Evolutionary conservation across 2,329 filamentous ascomycete species (phyloP), one percentile per base, ranked within the genome.

Genomic region (Cladosporium cucumerinum): DNA sequence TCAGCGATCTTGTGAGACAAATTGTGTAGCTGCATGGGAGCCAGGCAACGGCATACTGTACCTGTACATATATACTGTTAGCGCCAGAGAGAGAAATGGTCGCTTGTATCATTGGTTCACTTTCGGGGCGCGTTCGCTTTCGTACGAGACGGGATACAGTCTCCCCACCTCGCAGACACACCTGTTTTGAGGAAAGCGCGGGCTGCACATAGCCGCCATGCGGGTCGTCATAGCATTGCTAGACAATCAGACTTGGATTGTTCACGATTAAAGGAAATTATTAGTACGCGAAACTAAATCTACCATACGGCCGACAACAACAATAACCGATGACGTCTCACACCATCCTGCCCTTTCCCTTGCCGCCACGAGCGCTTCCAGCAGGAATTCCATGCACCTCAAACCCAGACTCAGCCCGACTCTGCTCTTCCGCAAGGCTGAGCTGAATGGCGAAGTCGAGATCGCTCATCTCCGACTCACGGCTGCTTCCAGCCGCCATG

Each of bases 391-490:
- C 36, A 52, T 39, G 10, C 28, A n/a, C 21, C 30, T 64, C 32
- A 10, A 23, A n/a, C 12, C 54, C 36, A 46, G 54, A 46, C 14
- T 67, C 66, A 74, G 65, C 14, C 52, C 79, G 76, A 71, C 83
- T 84, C 72, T 84, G 78, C 69, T 86, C 82, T 70, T 88, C 86
- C 0, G 82, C 86, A 58, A 88, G 77, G 72, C 87, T 89, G 28
- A 89, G 72, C 72, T 86, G 85, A 67, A 88, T 76, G 0, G 86
- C 86, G 72, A 86, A 85, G 66, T 88, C 85, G 34, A 89, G 71
- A 73, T 89, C 86, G 52, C 82, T 81, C 67, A 84, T 76, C 70
- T 86, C 84, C 1, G 70, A 70, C 6, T 72, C 74, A 69, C 72
- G 81, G 70, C 71, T 75, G 25, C 70, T 68, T 28, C 74, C 77